phyloP scores from a whole-genome alignment of 2,329 filamentous ascomycete genomes.

The Tetracladium maxilliforme region DNA sequence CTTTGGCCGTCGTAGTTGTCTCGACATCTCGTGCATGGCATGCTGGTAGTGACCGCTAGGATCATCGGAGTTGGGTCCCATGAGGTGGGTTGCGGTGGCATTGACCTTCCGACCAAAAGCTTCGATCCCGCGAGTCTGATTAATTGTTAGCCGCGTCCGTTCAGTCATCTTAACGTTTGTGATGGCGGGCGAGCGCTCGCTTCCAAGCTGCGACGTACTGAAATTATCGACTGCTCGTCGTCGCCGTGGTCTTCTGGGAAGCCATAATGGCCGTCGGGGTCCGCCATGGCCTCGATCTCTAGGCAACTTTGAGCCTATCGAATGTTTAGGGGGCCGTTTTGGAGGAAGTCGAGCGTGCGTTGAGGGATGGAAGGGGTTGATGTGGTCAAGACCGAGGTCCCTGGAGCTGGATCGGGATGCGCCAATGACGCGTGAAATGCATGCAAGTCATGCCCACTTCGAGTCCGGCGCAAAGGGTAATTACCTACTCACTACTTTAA shows the following conservation, averaged over 20 bases:
- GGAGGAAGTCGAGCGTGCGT: no score
- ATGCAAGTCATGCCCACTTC: no score
- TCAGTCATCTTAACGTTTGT: neutral
- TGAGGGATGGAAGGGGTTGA: no score
- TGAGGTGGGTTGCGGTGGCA: slow-evolving; percentile 81
- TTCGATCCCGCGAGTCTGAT: slow-evolving; percentile 72
- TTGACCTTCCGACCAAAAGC: slow-evolving; percentile 91
- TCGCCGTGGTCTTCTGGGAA: slow-evolving; percentile 12
- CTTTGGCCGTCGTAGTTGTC: slow-evolving; percentile 69
- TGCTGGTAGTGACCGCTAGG: slow-evolving; percentile 60
- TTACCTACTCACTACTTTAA: no score
- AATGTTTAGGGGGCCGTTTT: no score
- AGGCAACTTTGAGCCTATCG: no score
- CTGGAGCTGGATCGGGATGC: no score
- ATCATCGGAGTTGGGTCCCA: slow-evolving; percentile 48
- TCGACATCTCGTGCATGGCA: slow-evolving; percentile 80
- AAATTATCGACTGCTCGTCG: slow-evolving; percentile 15
- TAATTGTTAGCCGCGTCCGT: slow-evolving; percentile 1
- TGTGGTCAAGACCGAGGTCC: no score
- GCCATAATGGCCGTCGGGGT: slow-evolving; percentile 15
- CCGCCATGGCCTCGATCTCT: no score
- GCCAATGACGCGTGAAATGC: no score
- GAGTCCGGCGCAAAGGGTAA: no score
- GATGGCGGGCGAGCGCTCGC: neutral
- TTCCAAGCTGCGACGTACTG: slow-evolving; percentile 9